These are phyloP conservation scores for Suhomyces prunicola DNA, from an alignment of 805 yeast genomes.

Conservation along the genomic window DNA sequence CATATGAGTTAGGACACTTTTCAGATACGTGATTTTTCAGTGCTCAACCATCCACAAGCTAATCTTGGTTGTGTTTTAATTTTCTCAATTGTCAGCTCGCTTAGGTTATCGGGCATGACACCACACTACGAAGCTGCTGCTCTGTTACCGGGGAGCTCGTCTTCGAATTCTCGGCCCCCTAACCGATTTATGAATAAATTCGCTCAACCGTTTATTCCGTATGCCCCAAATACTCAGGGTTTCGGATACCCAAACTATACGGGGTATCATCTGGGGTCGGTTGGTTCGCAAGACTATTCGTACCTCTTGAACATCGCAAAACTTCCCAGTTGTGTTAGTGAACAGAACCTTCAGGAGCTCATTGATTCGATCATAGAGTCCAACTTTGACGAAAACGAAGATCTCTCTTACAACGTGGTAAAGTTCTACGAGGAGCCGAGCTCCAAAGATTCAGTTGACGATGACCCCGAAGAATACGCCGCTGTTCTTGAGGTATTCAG, in stretches of 20 bases:
- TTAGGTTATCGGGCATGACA: background rate
- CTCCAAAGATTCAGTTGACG: background rate
- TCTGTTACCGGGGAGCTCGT: background rate
- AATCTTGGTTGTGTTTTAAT: background rate
- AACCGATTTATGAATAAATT: background rate
- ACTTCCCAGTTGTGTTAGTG: conserved; percentile 11
- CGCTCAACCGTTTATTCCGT: conserved; percentile 5
- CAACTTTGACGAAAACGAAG: conserved; percentile 6
- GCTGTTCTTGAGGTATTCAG: conserved; percentile 5
- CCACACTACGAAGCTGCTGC: background rate
- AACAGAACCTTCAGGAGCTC: conserved; percentile 13
- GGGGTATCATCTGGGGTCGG: background rate
- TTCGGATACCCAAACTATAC: background rate
- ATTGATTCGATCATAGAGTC: conserved; percentile 14
- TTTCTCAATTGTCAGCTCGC: background rate
- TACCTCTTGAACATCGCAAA: conserved; percentile 1
- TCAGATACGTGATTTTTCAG: background rate
- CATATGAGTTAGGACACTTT: background rate
- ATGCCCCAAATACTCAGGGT: background rate
- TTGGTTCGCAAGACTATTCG: background rate
- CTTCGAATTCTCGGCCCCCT: background rate
- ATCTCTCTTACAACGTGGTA: conserved; percentile 5
- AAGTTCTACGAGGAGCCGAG: conserved; percentile 2
- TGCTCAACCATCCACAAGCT: background rate
- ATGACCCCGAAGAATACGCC: background rate